Evolutionary conservation across 2,329 filamentous ascomycete species (phyloP).

Genomic region (Lasiodiplodia hormozganensis): DNA sequence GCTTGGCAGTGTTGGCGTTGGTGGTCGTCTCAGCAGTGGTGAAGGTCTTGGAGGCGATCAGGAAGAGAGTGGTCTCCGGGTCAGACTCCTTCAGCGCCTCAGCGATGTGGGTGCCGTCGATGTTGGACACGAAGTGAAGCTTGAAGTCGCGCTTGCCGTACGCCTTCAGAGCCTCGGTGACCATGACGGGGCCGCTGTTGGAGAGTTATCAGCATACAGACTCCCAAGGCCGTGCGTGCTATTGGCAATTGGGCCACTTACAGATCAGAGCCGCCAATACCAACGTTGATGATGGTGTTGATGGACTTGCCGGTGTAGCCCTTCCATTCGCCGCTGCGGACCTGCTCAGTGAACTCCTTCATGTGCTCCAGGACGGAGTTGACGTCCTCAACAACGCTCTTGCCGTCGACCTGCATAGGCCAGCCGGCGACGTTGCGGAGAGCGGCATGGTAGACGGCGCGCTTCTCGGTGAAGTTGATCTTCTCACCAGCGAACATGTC

Average conservation of each 20-base stretch:
- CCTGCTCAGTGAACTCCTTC: conserved; percentile 96
- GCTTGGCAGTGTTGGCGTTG: conserved; percentile 96
- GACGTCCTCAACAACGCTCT: conserved; percentile 93
- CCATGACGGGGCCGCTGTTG: conserved; percentile 91
- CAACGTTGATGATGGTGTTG: conserved; percentile 94
- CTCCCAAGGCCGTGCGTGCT: no score
- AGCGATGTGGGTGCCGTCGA: conserved; percentile 96
- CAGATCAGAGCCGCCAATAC: conserved; percentile 98
- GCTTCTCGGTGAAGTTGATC: conserved; percentile 99
- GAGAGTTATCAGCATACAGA: not conserved
- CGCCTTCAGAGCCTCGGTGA: conserved; percentile 94
- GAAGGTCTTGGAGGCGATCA: conserved; percentile 98
- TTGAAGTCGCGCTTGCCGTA: conserved; percentile 87
- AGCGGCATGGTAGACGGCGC: conserved; percentile 94
- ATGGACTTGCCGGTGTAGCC: conserved; percentile 97
- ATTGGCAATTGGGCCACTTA: conserved; percentile 58
- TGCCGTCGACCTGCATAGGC: conserved; percentile 82
- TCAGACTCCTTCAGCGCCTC: conserved; percentile 89
- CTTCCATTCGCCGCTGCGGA: conserved; percentile 95
- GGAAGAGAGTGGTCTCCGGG: conserved; percentile 98
- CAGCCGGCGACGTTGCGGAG: conserved; percentile 88
- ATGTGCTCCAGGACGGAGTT: conserved; percentile 93
- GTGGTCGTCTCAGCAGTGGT: conserved; percentile 97
- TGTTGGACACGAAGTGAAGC: conserved; percentile 99
- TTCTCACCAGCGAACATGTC: conserved; percentile 97